Conservation (phyloP, 306 rosid species). For the Corylus avellana region DNA sequence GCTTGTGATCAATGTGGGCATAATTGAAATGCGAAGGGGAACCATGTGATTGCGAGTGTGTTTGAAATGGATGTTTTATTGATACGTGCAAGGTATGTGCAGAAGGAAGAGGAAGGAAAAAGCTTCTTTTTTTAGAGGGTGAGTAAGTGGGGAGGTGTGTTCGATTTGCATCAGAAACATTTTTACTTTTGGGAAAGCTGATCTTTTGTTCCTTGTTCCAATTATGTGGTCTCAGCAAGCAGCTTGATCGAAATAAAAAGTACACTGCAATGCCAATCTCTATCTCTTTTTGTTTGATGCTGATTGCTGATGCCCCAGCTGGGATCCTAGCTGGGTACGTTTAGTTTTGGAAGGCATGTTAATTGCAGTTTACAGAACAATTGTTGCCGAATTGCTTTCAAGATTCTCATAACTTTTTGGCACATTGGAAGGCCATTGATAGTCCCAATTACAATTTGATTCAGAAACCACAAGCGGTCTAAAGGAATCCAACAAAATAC, state of each 20-base stretch:
- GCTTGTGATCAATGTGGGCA: neutral
- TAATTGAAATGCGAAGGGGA: neutral
- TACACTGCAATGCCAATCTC: neutral
- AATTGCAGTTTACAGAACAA: neutral
- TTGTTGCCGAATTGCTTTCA: neutral
- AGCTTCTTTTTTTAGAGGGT: slow-evolving; percentile 2
- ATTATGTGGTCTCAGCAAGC: slow-evolving; percentile 6
- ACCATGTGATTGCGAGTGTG: slow-evolving; percentile 41
- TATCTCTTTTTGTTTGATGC: slow-evolving; percentile 13
- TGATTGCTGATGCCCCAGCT: slow-evolving; percentile 21
- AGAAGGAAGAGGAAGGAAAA: slow-evolving; percentile 9
- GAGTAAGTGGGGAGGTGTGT: slow-evolving; percentile 32
- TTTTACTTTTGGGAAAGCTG: neutral
- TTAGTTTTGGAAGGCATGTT: neutral
- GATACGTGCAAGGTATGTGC: slow-evolving; percentile 34
- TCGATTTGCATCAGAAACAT: neutral
- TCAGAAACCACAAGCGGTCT: too few relatives aligned
- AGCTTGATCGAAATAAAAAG: too few relatives aligned
- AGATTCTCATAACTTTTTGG: neutral
- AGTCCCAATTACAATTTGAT: too few relatives aligned
- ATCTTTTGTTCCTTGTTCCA: slow-evolving; percentile 7
- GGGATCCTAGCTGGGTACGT: neutral
- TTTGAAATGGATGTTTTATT: slow-evolving; percentile 25
- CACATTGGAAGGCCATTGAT: too few relatives aligned
- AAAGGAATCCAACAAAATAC: too few relatives aligned